These are phyloP conservation scores for Phytophthora meadii DNA, from an alignment of 352 stramenopile genomes.

Conservation along the genomic window DNA sequence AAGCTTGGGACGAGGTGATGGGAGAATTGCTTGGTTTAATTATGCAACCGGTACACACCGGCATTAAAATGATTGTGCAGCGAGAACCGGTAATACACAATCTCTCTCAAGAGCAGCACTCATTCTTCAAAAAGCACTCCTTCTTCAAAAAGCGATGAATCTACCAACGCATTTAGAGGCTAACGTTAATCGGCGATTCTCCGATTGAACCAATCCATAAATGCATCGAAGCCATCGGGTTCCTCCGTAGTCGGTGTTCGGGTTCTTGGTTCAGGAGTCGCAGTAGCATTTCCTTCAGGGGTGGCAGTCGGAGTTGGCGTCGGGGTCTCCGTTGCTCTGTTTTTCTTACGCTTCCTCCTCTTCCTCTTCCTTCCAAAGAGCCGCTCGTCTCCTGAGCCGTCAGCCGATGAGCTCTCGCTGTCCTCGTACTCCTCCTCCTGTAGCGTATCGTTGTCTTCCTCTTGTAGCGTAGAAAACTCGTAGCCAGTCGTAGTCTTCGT, in stretches of 20 bases:
- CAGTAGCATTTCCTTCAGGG: neutral
- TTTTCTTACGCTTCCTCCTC: neutral
- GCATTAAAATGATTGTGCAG: too few species aligned
- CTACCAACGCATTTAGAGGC: too few species aligned
- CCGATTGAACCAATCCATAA: too few species aligned
- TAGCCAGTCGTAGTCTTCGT: conserved; percentile 2
- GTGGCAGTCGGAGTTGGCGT: neutral
- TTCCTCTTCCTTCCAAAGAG: neutral
- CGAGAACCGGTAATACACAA: too few species aligned
- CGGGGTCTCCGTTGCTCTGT: neutral
- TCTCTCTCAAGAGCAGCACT: too few species aligned
- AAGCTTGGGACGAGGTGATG: too few species aligned
- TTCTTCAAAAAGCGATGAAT: too few species aligned
- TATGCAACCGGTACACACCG: too few species aligned
- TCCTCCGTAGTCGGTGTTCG: neutral
- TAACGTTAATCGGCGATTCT: too few species aligned
- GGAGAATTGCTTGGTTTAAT: too few species aligned
- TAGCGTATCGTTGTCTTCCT: neutral
- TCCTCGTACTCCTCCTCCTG: conserved; percentile 1
- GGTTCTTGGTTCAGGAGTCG: neutral
- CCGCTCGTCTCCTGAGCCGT: neutral
- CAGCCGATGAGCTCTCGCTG: neutral
- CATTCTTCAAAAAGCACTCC: too few species aligned
- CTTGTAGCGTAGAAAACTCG: conserved; percentile 1
- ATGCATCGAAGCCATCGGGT: neutral